Conservation (phyloP, 2,329 filamentous ascomycete species). For the Clonostachys rhizophaga region DNA sequence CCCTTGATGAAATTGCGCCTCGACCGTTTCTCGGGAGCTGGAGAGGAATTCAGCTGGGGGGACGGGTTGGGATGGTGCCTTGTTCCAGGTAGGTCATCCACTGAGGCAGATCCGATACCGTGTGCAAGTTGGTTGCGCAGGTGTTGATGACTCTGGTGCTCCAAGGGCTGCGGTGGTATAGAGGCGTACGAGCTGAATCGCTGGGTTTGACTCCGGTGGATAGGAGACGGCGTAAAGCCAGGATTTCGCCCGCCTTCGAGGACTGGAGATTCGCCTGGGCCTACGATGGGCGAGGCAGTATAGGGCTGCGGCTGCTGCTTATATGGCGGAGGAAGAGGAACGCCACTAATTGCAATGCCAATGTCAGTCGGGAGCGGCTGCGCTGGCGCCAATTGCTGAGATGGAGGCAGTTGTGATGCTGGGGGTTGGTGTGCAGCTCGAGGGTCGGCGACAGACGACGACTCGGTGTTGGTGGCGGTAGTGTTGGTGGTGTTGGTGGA, state of each 20-base stretch:
- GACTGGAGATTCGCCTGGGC: slow-evolving; percentile 12
- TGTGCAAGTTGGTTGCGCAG: slow-evolving; percentile 13
- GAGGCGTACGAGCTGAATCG: slow-evolving; percentile 31
- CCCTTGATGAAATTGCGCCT: slow-evolving; percentile 50
- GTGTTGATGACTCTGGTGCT: slow-evolving; percentile 9
- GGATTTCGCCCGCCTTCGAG: slow-evolving; percentile 27
- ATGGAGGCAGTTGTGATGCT: not conserved
- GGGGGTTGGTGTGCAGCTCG: not conserved
- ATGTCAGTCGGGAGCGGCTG: not conserved
- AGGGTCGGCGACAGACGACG: slow-evolving; percentile 1
- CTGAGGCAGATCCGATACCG: slow-evolving; percentile 28
- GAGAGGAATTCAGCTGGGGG: not conserved
- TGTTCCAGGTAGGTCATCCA: slow-evolving; percentile 32
- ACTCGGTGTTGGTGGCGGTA: slow-evolving; percentile 1
- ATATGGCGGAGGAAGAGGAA: slow-evolving; percentile 7
- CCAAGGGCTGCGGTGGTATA: slow-evolving; percentile 12
- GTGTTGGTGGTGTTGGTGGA: not conserved
- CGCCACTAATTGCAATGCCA: slow-evolving; percentile 1
- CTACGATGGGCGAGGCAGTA: slow-evolving; percentile 14
- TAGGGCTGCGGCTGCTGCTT: slow-evolving; percentile 11
- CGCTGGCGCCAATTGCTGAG: not conserved
- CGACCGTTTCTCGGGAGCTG: slow-evolving; percentile 39
- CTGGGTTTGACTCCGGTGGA: slow-evolving; percentile 47
- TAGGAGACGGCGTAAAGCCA: slow-evolving; percentile 38
- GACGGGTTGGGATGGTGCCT: slow-evolving; percentile 10